Percentiles rank a stretch among this genome's conserved stretches.
These are phyloP conservation scores for Penicillium sp. DNA, from an alignment of 2,329 filamentous ascomycete genomes.

Conservation along the genomic window DNA sequence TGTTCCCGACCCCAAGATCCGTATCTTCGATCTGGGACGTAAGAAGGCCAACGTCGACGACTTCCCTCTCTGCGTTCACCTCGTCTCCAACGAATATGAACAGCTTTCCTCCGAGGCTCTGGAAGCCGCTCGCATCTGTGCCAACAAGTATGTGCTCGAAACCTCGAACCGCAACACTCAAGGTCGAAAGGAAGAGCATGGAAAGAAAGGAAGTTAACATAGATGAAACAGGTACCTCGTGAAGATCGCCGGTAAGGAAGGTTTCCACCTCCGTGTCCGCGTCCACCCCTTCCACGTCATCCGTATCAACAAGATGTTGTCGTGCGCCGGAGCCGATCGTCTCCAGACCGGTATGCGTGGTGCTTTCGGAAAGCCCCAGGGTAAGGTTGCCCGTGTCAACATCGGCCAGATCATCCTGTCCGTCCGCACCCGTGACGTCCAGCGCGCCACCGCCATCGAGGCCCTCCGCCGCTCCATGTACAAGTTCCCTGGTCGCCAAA, in stretches of 20 bases:
- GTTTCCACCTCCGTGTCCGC: constrained; percentile 74
- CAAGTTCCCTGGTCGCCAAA: constrained; percentile 99
- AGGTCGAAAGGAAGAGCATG: not conserved
- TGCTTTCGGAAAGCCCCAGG: constrained; percentile 99
- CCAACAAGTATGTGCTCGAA: constrained; percentile 80
- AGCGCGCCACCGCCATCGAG: constrained; percentile 93
- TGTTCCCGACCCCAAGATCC: constrained; percentile 82
- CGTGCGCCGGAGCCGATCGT: constrained; percentile 99
- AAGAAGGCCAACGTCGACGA: constrained; percentile 99
- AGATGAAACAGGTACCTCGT: constrained; percentile 62
- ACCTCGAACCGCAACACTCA: not conserved
- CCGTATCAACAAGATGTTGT: constrained; percentile 99
- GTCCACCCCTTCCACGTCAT: constrained; percentile 99
- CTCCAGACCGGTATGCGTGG: constrained; percentile 99
- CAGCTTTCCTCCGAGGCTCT: constrained; percentile 99
- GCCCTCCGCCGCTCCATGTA: constrained; percentile 99
- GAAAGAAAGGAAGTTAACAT: constrained; percentile 2
- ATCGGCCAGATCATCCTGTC: constrained; percentile 99
- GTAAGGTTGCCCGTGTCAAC: constrained; percentile 98
- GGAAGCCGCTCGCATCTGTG: constrained; percentile 99
- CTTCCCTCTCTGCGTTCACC: constrained; percentile 98
- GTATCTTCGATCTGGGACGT: constrained; percentile 98
- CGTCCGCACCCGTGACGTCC: constrained; percentile 93
- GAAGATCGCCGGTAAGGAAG: constrained; percentile 72
- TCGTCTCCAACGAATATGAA: constrained; percentile 99